phyloP scores from a whole-genome alignment of 345 rosid species.

The Citrus australasica region DNA sequence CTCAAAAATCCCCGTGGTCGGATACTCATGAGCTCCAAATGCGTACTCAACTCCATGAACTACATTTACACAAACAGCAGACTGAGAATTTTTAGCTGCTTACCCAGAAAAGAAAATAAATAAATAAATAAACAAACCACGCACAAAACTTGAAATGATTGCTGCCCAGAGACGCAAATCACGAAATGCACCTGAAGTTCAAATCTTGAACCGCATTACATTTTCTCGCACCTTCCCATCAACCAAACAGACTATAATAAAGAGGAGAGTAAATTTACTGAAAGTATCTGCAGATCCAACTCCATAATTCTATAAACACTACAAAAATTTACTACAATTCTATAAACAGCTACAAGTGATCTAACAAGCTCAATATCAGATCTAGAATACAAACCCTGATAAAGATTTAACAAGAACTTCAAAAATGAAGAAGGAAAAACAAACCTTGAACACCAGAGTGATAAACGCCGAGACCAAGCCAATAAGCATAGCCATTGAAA shows the following conservation, averaged over 20 bases:
- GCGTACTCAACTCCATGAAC: constrained; percentile 97
- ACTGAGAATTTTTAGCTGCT: background rate
- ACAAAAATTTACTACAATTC: background rate
- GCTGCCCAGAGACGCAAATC: background rate
- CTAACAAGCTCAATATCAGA: background rate
- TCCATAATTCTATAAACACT: background rate
- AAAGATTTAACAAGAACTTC: background rate
- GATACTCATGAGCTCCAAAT: constrained; percentile 92
- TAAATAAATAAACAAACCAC: background rate
- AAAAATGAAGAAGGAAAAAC: constrained; percentile 2
- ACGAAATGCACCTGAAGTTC: background rate
- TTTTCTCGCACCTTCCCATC: constrained; percentile 13
- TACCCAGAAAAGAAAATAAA: background rate
- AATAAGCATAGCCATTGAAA: constrained; percentile 89
- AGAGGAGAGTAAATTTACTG: background rate
- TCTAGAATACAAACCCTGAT: constrained; percentile 7
- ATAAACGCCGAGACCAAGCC: constrained; percentile 97
- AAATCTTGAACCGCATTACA: background rate
- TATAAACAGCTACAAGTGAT: background rate
- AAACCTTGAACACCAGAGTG: constrained; percentile 99
- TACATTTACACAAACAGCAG: constrained; percentile 22
- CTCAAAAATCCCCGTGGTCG: constrained; percentile 93
- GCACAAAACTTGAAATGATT: background rate
- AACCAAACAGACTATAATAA: constrained; percentile 15
- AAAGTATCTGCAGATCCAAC: constrained; percentile 5